These are phyloP conservation scores for Pseudogymnoascus sp. DNA, from an alignment of 2,329 filamentous ascomycete genomes.

Conservation along the genomic window DNA sequence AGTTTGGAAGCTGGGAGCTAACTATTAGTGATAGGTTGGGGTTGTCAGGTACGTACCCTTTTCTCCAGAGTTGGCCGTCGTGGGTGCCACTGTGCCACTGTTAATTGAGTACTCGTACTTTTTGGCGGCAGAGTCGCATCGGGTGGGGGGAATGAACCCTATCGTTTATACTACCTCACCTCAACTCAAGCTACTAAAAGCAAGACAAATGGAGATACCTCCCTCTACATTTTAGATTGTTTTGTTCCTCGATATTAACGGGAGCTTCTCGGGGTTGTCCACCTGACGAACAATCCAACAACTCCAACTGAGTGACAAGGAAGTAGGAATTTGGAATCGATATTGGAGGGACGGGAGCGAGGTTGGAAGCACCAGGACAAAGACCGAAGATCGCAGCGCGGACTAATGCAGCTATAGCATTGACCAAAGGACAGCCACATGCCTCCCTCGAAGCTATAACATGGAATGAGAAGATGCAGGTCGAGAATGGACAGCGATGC, in stretches of 20 bases:
- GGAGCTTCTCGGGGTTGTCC: neutral
- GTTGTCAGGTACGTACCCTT: slow-evolving; percentile 3
- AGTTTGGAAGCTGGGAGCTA: neutral
- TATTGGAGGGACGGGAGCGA: neutral
- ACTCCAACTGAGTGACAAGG: neutral
- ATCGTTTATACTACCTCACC: neutral
- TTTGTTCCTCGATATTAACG: neutral
- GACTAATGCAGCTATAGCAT: neutral
- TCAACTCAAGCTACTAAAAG: neutral
- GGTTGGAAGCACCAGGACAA: neutral
- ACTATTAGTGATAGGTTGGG: neutral
- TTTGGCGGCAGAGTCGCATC: neutral
- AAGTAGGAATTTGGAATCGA: neutral
- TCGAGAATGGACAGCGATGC: neutral
- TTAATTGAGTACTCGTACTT: neutral
- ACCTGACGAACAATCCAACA: slow-evolving; percentile 2
- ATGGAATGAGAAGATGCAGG: neutral
- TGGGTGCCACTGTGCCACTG: neutral
- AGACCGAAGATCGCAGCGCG: neutral
- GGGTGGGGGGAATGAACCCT: neutral
- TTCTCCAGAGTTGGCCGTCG: neutral
- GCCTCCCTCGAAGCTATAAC: neutral
- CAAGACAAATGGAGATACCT: neutral
- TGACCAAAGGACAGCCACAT: neutral
- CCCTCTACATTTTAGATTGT: neutral